A percentile compares a stretch with the other conserved stretches of the same genome.
phyloP scores from a whole-genome alignment of 208 protist species.

The Crithidia fasciculata region DNA sequence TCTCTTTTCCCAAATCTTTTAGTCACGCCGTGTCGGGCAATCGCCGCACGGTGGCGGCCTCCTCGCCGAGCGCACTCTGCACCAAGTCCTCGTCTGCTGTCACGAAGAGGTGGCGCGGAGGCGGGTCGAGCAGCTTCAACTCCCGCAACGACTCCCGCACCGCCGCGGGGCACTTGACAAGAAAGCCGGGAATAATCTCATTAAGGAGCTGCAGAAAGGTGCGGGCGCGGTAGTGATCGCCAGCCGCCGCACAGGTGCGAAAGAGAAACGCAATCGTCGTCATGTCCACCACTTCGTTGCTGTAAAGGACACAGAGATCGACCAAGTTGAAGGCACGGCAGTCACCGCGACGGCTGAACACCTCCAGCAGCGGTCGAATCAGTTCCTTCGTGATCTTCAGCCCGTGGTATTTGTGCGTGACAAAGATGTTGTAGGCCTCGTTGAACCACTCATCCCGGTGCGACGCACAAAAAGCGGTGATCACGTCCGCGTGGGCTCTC shows the following conservation, averaged over 20 bases:
- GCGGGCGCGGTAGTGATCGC: slow-evolving; percentile 79
- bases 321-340: slow-evolving; percentile 89
- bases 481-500: slow-evolving; percentile 53
- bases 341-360: slow-evolving; percentile 73
- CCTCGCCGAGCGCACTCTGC: slow-evolving; percentile 34
- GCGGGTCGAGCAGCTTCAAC: slow-evolving; percentile 59
- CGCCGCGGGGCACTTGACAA: slow-evolving; percentile 58
- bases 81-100: slow-evolving; percentile 50
- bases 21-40: slow-evolving; percentile 19
- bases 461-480: slow-evolving; percentile 59
- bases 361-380: slow-evolving; percentile 61
- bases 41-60: slow-evolving; percentile 20
- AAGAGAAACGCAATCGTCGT: slow-evolving; percentile 77
- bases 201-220: slow-evolving; percentile 76
- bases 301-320: slow-evolving; percentile 86
- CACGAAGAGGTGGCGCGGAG: slow-evolving; percentile 68
- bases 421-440: slow-evolving; percentile 83
- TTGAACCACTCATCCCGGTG: slow-evolving; percentile 65
- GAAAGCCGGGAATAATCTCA: slow-evolving; percentile 82
- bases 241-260: slow-evolving; percentile 71
- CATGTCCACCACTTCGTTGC: slow-evolving; percentile 75
- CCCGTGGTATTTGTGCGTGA: slow-evolving; percentile 90
- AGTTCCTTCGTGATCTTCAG: slow-evolving; percentile 73
- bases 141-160: slow-evolving; percentile 61
- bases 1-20: background rate